A percentile compares a stretch with the other conserved stretches of the same genome.
Evolutionary conservation across 345 rosid genomes (phyloP).

Genomic region (Odontarrhena argentea): DNA sequence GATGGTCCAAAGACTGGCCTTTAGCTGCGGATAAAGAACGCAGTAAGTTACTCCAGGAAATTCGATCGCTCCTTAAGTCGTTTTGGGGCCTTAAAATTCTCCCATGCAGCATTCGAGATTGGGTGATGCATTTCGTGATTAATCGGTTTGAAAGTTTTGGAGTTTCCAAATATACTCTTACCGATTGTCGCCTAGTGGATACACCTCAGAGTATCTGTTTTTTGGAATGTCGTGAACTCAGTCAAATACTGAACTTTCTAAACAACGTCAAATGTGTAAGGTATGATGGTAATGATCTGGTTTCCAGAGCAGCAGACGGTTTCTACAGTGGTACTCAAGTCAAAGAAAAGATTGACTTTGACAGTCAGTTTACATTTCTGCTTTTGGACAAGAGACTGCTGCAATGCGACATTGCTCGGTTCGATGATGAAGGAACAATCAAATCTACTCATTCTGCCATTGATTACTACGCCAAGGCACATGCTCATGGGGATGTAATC

Average conservation of each 20-base stretch:
- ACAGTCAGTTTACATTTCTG: not conserved
- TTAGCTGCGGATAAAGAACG: conserved; percentile 12
- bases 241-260: not conserved
- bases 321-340: not conserved
- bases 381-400: conserved; percentile 24
- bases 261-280: not conserved
- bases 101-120: conserved; percentile 12
- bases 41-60: conserved; percentile 11
- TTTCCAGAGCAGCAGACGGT: conserved; percentile 9
- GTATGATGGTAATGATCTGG: conserved; percentile 14
- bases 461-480: conserved; percentile 5
- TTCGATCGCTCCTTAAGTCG: conserved; percentile 3
- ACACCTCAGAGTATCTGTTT: conserved; percentile 28
- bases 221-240: conserved; percentile 9
- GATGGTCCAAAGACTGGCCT: conserved; percentile 30
- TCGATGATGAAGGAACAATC: conserved; percentile 26
- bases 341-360: conserved; percentile 30
- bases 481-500: conserved; percentile 16
- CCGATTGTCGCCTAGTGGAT: not conserved
- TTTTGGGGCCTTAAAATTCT: conserved; percentile 10
- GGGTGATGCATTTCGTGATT: not conserved
- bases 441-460: not conserved
- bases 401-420: not conserved
- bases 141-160: conserved; percentile 1
- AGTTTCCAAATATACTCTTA: conserved; percentile 6